Percentiles rank a stretch among this genome's conserved stretches.
Evolutionary conservation across 179 eudicot genomes (phyloP).

Genomic region (Nepenthes alata): DNA sequence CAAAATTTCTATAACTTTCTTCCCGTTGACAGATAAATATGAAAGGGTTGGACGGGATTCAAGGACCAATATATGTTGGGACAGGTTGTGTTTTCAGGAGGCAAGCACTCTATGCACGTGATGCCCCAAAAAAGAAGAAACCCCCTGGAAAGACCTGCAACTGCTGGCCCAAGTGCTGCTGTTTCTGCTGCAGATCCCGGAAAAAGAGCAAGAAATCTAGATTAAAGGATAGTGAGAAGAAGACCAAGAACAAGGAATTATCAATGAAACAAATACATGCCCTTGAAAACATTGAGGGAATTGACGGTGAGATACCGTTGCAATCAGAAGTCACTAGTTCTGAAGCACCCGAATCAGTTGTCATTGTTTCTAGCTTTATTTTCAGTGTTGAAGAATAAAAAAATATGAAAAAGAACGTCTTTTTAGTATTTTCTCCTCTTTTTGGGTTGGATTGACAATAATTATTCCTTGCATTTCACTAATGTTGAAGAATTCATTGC

Average conservation of each 20-base stretch:
- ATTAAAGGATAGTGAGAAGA: constrained; percentile 27
- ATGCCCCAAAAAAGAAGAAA: constrained; percentile 66
- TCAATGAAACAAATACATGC: constrained; percentile 58
- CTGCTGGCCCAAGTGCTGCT: constrained; percentile 90
- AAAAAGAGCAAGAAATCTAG: constrained; percentile 41
- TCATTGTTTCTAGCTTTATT: neutral
- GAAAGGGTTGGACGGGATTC: constrained; percentile 96
- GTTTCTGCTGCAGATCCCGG: constrained; percentile 27
- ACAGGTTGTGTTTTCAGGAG: constrained; percentile 87
- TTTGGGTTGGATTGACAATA: neutral
- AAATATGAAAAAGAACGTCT: no score
- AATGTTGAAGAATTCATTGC: constrained; percentile 8
- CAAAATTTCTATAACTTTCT: neutral
- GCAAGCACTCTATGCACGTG: constrained; percentile 87
- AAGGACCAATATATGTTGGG: constrained; percentile 94
- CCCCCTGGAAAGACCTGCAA: constrained; percentile 71
- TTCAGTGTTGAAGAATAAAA: neutral
- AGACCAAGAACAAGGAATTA: constrained; percentile 36
- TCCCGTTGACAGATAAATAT: constrained; percentile 61
- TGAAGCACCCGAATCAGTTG: no score
- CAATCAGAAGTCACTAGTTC: neutral
- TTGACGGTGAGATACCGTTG: constrained; percentile 35
- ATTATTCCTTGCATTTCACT: neutral
- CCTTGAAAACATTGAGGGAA: constrained; percentile 68
- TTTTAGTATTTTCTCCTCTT: neutral